Conservation (phyloP, 352 stramenopile genomes). For the Globisporangium recalcitrans region DNA sequence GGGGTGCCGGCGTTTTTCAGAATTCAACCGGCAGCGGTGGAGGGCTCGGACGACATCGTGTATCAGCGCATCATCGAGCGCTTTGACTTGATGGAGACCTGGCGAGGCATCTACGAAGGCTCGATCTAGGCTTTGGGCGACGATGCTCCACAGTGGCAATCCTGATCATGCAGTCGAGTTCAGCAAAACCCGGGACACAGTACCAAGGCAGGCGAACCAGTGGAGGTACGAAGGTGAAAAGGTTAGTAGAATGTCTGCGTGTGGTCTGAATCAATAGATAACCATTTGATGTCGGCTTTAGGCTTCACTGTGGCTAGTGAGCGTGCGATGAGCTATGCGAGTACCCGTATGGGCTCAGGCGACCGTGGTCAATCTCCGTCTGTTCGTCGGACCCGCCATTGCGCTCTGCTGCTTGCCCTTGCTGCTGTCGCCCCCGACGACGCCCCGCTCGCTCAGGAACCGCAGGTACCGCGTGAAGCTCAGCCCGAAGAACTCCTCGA, state of each 20-base stretch:
- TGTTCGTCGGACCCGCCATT: not conserved
- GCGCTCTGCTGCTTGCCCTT: constrained; percentile 6
- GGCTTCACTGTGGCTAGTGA: not conserved
- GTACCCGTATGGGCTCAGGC: not conserved
- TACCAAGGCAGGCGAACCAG: no score
- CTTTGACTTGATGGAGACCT: constrained; percentile 41
- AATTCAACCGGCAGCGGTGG: constrained; percentile 16
- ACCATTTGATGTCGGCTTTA: not conserved
- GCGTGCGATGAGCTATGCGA: not conserved
- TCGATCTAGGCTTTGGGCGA: no score
- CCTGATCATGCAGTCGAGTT: no score
- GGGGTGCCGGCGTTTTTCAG: constrained; percentile 53
- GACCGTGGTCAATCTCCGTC: constrained; percentile 1
- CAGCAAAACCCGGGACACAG: no score
- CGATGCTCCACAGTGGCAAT: no score
- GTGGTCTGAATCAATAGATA: constrained; percentile 4
- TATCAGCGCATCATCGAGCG: constrained; percentile 42
- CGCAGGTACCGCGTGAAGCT: constrained; percentile 59
- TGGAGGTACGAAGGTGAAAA: not conserved
- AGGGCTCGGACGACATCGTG: constrained; percentile 22
- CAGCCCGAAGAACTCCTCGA: constrained; percentile 70
- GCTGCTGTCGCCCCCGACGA: constrained; percentile 27
- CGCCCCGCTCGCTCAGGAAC: constrained; percentile 62
- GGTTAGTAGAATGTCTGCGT: not conserved
- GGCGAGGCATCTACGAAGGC: constrained; percentile 35